Evolutionary conservation across 2,329 filamentous ascomycete species (phyloP).

Genomic region (Pyricularia grisea): DNA sequence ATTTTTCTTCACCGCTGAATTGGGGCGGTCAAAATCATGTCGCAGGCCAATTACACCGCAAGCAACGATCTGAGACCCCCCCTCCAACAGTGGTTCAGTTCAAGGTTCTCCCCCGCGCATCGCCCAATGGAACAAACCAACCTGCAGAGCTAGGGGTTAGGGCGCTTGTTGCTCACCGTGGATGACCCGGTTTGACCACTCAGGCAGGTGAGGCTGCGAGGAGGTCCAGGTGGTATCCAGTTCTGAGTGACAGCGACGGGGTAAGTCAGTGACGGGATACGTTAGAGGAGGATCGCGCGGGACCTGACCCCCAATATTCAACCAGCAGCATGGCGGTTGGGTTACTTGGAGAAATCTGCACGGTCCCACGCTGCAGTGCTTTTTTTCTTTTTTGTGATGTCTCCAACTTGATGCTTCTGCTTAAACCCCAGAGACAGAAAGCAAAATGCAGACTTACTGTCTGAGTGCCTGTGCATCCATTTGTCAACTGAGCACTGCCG

Average conservation of each 20-base stretch:
- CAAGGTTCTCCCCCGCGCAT: neutral
- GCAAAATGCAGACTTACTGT: neutral
- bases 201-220: neutral
- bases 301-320: neutral
- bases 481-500: neutral
- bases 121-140: neutral
- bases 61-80: neutral
- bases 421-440: neutral
- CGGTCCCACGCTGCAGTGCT: neutral
- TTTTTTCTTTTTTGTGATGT: neutral
- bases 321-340: neutral
- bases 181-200: neutral
- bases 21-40: neutral
- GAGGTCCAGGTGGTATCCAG: neutral
- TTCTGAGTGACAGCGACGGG: neutral
- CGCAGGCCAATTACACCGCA: neutral
- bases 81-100: neutral
- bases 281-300: neutral
- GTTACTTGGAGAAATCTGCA: neutral
- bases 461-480: neutral
- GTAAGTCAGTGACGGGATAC: neutral
- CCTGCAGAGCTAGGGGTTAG: neutral
- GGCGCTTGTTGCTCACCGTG: neutral
- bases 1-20: neutral
- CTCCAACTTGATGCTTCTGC: neutral